Percentiles rank a stretch among this genome's conserved stretches.
Conservation (phyloP, 352 stramenopile genomes). For the Globisporangium emineosum region DNA sequence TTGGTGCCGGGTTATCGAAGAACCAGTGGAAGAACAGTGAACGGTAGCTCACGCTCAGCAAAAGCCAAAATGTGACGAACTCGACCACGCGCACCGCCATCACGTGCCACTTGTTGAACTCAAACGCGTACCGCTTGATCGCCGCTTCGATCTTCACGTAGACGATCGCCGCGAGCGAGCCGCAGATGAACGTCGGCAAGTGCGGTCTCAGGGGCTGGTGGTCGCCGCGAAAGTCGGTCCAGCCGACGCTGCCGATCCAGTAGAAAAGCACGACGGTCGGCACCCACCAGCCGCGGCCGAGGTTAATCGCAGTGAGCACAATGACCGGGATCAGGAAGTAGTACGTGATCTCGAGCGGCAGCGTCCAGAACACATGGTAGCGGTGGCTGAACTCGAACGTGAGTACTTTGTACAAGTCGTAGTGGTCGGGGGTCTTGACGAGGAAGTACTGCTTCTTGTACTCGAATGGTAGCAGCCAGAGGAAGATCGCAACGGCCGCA, state of each 20-base stretch:
- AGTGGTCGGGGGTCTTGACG: constrained; percentile 21
- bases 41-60: constrained; percentile 25
- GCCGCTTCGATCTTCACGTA: constrained; percentile 23
- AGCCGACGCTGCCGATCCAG: constrained; percentile 16
- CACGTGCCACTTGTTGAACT: constrained; percentile 21
- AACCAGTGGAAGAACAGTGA: constrained; percentile 20
- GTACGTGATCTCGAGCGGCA: constrained; percentile 45
- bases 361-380: constrained; percentile 47
- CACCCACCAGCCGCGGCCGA: constrained; percentile 20
- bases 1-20: constrained; percentile 26
- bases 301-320: constrained; percentile 12
- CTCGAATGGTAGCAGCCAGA: constrained; percentile 29
- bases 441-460: constrained; percentile 27
- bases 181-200: constrained; percentile 37
- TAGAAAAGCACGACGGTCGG: constrained; percentile 12
- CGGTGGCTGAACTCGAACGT: constrained; percentile 21
- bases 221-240: constrained; percentile 20
- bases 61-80: constrained; percentile 19
- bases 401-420: constrained; percentile 33
- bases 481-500: constrained; percentile 25
- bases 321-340: constrained; percentile 36
- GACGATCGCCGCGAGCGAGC: constrained; percentile 33
- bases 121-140: constrained; percentile 21
- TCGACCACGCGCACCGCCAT: constrained; percentile 24
- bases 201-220: constrained; percentile 29